Base-by-base conservation (phyloP, 1,139 yeast species). In the Candida sojae region DNA sequence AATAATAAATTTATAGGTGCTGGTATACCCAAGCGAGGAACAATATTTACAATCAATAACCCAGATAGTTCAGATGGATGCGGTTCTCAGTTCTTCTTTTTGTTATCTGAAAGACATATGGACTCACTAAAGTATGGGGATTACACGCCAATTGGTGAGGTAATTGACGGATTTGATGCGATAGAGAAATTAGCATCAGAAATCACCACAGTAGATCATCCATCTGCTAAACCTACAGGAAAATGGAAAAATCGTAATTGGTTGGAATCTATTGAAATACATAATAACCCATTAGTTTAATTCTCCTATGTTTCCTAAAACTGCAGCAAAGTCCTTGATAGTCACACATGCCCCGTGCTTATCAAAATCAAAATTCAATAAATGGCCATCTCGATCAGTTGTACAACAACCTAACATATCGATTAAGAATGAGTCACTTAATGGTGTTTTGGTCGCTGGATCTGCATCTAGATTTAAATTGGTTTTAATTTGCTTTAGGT, bases 331-430 rank as follows among this genome's bases (percentile, higher is more conserved):
- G 48, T 73, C 79, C 52, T 72, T 74, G 45, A 75, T 67, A 5
- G 58, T 54, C 5, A 75, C 63, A 44, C 58, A 58, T 3, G 71
- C 56, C 0, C 76, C 77, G 8, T 51, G 47, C 43, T 63, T 62
- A 17, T 61, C 53, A 21, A 67, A 62, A 48, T 66, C 68, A 49
- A 66, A 75, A 50, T 66, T 71, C 21, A 65, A 53, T 5, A 66
- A 46, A n/a, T 58, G 57, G 0, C 75, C 79, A 6, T 58, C 53
- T 1, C 62, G 53, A 40, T 66, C 68, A 4, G 65, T 60, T 6
- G 64, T 45, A 44, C 75, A 61, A 43, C 77, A 70, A 38, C 79
- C 68, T 31, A 75, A 57, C 80, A 75, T 75, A 50, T 75, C 79
- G 8, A 75, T 75, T 43, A 75, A 58, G n/a, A 73, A 58, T 5